Evolutionary conservation across 305 asterid genomes (phyloP).

Genomic region (Stenogyne calaminthoides): DNA sequence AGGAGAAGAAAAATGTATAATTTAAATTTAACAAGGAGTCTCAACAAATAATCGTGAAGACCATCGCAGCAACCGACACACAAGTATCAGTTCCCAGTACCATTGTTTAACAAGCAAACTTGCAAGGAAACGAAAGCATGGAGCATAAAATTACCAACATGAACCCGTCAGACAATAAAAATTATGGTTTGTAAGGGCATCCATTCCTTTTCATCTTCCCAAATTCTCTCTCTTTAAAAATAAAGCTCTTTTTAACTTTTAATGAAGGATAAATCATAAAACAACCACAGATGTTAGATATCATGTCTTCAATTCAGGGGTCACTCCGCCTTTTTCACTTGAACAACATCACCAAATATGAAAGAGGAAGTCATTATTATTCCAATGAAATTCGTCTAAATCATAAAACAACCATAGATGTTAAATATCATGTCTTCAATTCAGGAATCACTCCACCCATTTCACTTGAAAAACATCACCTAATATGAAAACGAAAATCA

Average conservation of each 20-base stretch:
- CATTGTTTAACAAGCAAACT: background rate
- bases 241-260: background rate
- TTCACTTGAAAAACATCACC: too few relatives aligned
- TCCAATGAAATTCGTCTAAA: too few relatives aligned
- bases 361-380: too few relatives aligned
- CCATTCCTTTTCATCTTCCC: background rate
- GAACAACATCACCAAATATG: too few relatives aligned
- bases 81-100: conserved; percentile 2
- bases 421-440: too few relatives aligned
- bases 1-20: background rate
- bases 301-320: background rate
- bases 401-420: too few relatives aligned
- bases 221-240: background rate
- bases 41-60: background rate
- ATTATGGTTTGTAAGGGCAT: background rate
- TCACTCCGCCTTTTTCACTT: too few relatives aligned
- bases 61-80: background rate
- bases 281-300: background rate
- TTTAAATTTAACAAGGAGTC: background rate
- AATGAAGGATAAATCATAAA: background rate
- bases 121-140: background rate
- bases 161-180: background rate
- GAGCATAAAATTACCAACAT: background rate
- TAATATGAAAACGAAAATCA: too few relatives aligned
- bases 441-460: too few relatives aligned